These are phyloP conservation scores for Tuber calosporum DNA, from an alignment of 495 filamentous ascomycete genomes.

Conservation along the genomic window DNA sequence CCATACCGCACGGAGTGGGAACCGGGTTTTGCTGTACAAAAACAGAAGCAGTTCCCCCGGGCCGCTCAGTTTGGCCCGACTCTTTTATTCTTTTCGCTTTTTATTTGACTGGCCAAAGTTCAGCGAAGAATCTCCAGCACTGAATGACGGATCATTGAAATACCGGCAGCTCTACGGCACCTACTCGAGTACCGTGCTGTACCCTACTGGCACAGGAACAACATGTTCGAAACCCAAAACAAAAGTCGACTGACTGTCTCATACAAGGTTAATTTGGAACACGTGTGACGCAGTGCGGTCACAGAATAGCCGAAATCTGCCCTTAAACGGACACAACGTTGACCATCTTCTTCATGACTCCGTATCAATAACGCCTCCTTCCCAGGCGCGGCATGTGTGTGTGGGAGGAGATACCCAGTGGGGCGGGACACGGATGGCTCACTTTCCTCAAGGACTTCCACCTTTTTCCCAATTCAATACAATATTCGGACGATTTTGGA, in stretches of 20 bases:
- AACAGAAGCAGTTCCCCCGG: neutral
- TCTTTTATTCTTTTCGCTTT: neutral
- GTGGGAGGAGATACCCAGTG: neutral
- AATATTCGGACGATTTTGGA: neutral
- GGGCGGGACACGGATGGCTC: neutral
- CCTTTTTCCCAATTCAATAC: neutral
- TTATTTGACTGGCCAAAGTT: neutral
- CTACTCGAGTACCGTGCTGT: too few relatives aligned
- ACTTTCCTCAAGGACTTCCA: neutral
- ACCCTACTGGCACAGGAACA: neutral
- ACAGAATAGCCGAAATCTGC: neutral
- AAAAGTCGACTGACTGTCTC: conserved; percentile 21
- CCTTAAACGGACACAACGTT: neutral
- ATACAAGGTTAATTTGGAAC: conserved; percentile 24
- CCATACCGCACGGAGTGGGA: neutral
- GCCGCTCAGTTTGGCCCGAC: neutral
- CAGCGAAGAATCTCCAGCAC: neutral
- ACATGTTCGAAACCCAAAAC: neutral
- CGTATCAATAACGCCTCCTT: conserved; percentile 1
- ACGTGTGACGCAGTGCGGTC: conserved; percentile 29
- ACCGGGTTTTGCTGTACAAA: neutral
- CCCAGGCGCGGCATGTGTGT: neutral
- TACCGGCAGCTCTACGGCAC: neutral
- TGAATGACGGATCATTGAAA: neutral
- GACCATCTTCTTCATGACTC: neutral